Evolutionary conservation across 1,139 yeast species (phyloP).

Genomic region (Dujonia santamariae): DNA sequence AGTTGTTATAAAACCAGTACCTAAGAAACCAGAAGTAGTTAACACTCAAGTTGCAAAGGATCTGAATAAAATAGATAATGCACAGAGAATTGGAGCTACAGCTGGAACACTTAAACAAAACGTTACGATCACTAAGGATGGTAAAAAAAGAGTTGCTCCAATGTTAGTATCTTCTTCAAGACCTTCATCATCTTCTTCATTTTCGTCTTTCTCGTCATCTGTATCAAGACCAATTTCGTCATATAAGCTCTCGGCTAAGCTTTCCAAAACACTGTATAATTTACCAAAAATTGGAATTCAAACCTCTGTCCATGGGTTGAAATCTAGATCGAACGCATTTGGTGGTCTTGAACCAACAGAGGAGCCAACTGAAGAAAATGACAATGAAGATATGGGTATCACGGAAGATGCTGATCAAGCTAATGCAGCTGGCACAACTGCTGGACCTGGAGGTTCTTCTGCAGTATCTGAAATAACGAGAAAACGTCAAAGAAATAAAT

Average conservation of each 20-base stretch:
- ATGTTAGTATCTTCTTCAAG: slow-evolving; percentile 56
- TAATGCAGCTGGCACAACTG: slow-evolving; percentile 9
- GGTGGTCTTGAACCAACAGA: slow-evolving; percentile 13
- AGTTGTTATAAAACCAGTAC: neutral
- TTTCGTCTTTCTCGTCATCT: slow-evolving; percentile 5
- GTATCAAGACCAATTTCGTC: slow-evolving; percentile 14
- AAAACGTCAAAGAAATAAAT: slow-evolving; percentile 31
- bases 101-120: slow-evolving; percentile 16
- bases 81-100: neutral
- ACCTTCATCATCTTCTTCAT: slow-evolving; percentile 26
- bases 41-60: neutral
- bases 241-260: slow-evolving; percentile 22
- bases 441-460: slow-evolving; percentile 21
- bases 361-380: slow-evolving; percentile 26
- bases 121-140: slow-evolving; percentile 67
- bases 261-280: slow-evolving; percentile 40
- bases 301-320: slow-evolving; percentile 45
- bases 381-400: slow-evolving; percentile 43
- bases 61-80: neutral
- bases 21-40: neutral
- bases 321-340: slow-evolving; percentile 17
- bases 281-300: slow-evolving; percentile 49
- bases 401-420: slow-evolving; percentile 5
- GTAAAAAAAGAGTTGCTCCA: slow-evolving; percentile 87
- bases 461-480: slow-evolving; percentile 30